Conservation (phyloP, 305 asterid genomes). For the Solanum chacoense region DNA sequence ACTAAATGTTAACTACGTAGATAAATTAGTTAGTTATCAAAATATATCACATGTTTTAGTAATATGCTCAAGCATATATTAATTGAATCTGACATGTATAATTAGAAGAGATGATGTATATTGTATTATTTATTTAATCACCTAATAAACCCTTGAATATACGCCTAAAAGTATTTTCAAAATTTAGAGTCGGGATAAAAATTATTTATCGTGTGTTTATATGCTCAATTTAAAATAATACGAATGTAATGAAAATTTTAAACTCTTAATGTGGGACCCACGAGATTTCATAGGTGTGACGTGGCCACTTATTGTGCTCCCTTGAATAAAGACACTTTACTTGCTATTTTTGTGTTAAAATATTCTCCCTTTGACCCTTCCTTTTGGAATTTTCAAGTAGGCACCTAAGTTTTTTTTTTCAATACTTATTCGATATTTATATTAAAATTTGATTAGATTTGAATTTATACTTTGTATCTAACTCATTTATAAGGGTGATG, state of each 20-base stretch:
- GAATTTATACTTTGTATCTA: background rate
- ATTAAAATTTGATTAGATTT: background rate
- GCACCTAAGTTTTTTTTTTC: background rate
- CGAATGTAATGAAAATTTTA: background rate
- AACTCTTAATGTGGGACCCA: background rate
- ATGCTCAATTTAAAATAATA: background rate
- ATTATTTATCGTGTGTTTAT: background rate
- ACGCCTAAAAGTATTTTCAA: too few relatives aligned
- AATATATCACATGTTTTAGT: background rate
- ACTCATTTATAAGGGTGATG: background rate
- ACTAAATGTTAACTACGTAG: too few relatives aligned
- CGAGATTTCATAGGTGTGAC: background rate
- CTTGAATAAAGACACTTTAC: background rate
- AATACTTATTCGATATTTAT: background rate
- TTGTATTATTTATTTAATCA: background rate
- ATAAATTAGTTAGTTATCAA: background rate
- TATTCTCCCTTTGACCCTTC: background rate
- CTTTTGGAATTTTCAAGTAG: background rate
- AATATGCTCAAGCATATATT: too few relatives aligned
- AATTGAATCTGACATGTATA: too few relatives aligned
- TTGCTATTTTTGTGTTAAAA: background rate
- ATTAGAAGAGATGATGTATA: background rate
- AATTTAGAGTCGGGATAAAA: background rate
- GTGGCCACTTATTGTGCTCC: constrained; percentile 6
- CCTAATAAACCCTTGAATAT: background rate